Evolutionary conservation across 345 rosid genomes (phyloP), one percentile per base, ranked within the genome.

Genomic region (Carallia pectinifolia): DNA sequence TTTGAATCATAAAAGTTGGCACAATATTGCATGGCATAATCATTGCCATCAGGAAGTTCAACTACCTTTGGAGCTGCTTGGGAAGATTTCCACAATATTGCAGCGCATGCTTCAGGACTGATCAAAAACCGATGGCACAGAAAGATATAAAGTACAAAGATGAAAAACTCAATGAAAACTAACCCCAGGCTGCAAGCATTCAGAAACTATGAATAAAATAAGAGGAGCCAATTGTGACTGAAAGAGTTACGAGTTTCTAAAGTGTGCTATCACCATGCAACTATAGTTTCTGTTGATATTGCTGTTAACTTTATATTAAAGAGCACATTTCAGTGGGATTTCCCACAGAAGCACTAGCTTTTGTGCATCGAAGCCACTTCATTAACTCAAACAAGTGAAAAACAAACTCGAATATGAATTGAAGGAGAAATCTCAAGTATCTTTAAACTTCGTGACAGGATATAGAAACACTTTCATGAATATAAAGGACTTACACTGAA

Each of bases 41-140:
- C 44, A 13, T 19, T 33, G 53, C 16, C 1, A 37, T 29, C 34
- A 62, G 62, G 29, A 64, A 53, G 23, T 36, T 59, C 47, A 39
- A 64, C 18, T 73, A 76, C 79, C 76, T 74, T 67, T 52, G 76
- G 80, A 73, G 79, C 70, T 34, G 71, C 77, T 58, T 68, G 70
- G 61, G 82, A 67, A 67, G 67, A 61, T 53, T 79, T 79, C 79
- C 78, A 79, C 71, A 74, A 68, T 50, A 71, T 76, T 9, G 80
- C 78, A 44, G 73, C 68, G 53, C 79, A 71, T 56, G 72, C 72
- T 73, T 76, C 77, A 63, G 78, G 77, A 71, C 82, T 77, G 74
- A 9, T 66, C 47, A 53, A 63, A 68, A 52, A 72, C 62, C 52
- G 62, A 13, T 62, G 47, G 31, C 74, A 71, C 48, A 69, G 44